These are phyloP conservation scores for Micromonas pusilla DNA, from an alignment of 139 green algal species.

Conservation along the genomic window DNA sequence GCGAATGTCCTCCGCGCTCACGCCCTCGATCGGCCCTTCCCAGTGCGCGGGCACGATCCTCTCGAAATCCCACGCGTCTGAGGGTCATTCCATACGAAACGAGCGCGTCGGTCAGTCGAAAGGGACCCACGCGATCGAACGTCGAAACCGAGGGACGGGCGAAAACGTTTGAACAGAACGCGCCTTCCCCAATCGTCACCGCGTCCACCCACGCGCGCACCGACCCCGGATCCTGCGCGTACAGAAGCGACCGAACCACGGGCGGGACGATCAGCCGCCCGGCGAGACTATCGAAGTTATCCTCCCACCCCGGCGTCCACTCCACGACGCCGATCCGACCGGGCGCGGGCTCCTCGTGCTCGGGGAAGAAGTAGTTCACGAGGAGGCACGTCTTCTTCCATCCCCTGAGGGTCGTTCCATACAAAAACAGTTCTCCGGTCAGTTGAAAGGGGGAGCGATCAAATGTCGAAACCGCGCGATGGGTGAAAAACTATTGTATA, in stretches of 20 bases:
- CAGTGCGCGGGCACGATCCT: slow-evolving; percentile 20
- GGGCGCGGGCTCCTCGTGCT: slow-evolving; percentile 15
- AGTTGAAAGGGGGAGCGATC: too few species aligned
- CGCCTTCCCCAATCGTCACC: background rate
- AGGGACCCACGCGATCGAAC: too few species aligned
- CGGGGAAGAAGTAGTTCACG: slow-evolving; percentile 19
- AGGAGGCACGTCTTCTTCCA: slow-evolving; percentile 17
- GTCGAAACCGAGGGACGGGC: too few species aligned
- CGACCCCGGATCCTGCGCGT: background rate
- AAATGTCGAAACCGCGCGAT: too few species aligned
- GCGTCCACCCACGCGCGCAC: slow-evolving; percentile 7
- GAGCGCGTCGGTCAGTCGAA: too few species aligned
- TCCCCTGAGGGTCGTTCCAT: background rate
- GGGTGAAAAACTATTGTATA: too few species aligned
- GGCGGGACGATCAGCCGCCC: slow-evolving; percentile 8
- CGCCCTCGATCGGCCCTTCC: background rate
- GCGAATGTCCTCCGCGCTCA: background rate
- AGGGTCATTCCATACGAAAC: too few species aligned
- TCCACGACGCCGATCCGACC: background rate
- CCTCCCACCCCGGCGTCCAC: slow-evolving; percentile 16
- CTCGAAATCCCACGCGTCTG: too few species aligned
- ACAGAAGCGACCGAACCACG: slow-evolving; percentile 13
- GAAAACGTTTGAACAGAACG: background rate
- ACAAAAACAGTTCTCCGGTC: too few species aligned
- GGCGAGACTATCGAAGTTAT: slow-evolving; percentile 3